Evolutionary conservation across 163 green algal genomes (phyloP).

Genomic region (Scenedesmus sp.): DNA sequence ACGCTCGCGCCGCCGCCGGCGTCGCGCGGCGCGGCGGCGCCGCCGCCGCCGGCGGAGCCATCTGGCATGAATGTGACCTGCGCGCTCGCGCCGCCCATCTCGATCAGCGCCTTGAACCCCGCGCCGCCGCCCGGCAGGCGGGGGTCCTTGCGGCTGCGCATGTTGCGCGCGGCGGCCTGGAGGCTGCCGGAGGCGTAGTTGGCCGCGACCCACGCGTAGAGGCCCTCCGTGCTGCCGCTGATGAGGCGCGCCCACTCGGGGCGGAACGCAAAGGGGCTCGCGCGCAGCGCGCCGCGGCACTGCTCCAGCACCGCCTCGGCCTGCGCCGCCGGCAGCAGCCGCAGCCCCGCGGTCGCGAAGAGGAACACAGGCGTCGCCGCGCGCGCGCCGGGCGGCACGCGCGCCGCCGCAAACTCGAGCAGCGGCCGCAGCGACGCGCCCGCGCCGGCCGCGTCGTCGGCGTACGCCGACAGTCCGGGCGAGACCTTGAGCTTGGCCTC

Average conservation of each 20-base stretch:
- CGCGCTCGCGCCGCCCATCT: constrained; percentile 79
- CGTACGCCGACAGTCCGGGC: constrained; percentile 66
- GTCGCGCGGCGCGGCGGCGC: too few relatives aligned
- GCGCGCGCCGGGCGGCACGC: constrained; percentile 28
- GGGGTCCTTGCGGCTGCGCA: constrained; percentile 51
- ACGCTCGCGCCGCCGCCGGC: too few relatives aligned
- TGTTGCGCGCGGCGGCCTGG: constrained; percentile 47
- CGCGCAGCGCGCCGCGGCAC: constrained; percentile 52
- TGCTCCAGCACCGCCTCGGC: constrained; percentile 58
- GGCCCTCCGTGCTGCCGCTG: constrained; percentile 67
- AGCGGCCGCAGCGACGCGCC: constrained; percentile 62
- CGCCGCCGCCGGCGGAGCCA: constrained; percentile 1
- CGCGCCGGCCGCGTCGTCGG: constrained; percentile 45
- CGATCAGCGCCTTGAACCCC: constrained; percentile 62
- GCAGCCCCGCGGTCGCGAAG: constrained; percentile 77
- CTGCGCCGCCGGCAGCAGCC: constrained; percentile 56
- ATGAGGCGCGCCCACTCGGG: constrained; percentile 63
- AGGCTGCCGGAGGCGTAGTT: constrained; percentile 78
- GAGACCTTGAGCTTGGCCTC: constrained; percentile 63
- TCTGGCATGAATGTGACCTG: constrained; percentile 72
- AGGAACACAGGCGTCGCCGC: constrained; percentile 65
- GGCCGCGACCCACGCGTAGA: constrained; percentile 78
- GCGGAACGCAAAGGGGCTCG: constrained; percentile 59
- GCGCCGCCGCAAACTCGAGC: constrained; percentile 62
- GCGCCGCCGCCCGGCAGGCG: constrained; percentile 28